phyloP scores from a whole-genome alignment of 306 rosid genomes.

The Prunus mira region DNA sequence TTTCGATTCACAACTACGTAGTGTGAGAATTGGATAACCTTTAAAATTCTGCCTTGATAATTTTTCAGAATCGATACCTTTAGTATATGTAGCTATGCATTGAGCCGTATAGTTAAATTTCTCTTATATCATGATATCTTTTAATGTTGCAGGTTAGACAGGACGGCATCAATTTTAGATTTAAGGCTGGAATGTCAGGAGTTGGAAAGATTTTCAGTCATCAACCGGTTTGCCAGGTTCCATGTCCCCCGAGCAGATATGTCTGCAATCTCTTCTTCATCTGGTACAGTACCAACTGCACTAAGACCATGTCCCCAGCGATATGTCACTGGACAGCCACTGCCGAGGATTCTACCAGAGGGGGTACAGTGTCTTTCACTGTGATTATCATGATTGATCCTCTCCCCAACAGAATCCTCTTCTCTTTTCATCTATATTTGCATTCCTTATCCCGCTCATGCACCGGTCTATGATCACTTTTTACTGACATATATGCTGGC shows the following conservation, averaged over 20 bases:
- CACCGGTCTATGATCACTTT: conserved; percentile 20
- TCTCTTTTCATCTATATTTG: conserved; percentile 15
- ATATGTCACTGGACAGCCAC: conserved; percentile 43
- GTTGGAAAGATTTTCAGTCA: conserved; percentile 54
- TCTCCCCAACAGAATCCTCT: conserved; percentile 23
- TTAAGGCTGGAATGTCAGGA: conserved; percentile 48
- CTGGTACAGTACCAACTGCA: conserved; percentile 21
- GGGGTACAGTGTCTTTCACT: conserved; percentile 50
- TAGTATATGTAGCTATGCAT: not conserved
- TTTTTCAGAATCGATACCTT: not conserved
- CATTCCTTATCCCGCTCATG: conserved; percentile 21
- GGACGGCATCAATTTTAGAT: conserved; percentile 39
- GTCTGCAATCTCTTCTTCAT: conserved; percentile 36
- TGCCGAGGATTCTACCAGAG: conserved; percentile 51
- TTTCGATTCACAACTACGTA: not conserved
- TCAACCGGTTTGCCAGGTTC: conserved; percentile 60
- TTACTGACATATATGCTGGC: conserved; percentile 27
- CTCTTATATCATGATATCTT: not conserved
- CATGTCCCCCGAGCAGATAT: conserved; percentile 41
- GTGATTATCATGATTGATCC: conserved; percentile 29
- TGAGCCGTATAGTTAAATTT: not conserved
- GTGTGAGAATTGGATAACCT: not conserved
- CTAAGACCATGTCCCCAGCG: conserved; percentile 33
- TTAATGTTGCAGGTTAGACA: conserved; percentile 46
- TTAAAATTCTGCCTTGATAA: not conserved